phyloP scores from a whole-genome alignment of 2,329 filamentous ascomycete genomes.

The Cladophialophora chaetospira region DNA sequence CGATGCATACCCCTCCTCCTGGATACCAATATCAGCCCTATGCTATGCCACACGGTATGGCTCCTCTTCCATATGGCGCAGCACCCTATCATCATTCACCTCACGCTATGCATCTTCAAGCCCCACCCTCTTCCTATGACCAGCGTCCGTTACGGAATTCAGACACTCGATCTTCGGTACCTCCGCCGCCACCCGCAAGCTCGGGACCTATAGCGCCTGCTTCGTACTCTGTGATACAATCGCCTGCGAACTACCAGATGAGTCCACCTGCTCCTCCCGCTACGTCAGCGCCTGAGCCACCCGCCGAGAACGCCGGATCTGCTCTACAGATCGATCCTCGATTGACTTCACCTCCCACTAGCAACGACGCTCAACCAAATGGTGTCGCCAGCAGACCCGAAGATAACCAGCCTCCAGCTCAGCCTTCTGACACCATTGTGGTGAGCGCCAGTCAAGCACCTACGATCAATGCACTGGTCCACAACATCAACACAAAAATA shows the following conservation, averaged over 20 bases:
- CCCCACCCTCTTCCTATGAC: constrained; percentile 32
- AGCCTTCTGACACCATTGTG: constrained; percentile 25
- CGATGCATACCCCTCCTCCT: constrained; percentile 47
- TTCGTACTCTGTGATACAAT: constrained; percentile 36
- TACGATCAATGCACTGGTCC: constrained; percentile 54
- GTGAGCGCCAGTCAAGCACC: constrained; percentile 51
- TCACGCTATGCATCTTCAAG: constrained; percentile 26
- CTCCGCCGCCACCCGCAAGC: constrained; percentile 41
- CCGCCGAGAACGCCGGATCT: constrained; percentile 8
- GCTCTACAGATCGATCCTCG: constrained; percentile 37
- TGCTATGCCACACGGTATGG: constrained; percentile 23
- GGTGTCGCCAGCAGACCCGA: constrained; percentile 11
- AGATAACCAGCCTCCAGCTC: constrained; percentile 17
- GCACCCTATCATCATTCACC: constrained; percentile 20
- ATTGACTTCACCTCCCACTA: constrained; percentile 31
- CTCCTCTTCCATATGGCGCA: constrained; percentile 26
- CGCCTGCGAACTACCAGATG: constrained; percentile 31
- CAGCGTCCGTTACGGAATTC: constrained; percentile 29
- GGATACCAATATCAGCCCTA: constrained; percentile 31
- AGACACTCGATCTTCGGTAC: constrained; percentile 39
- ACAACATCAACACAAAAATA: constrained; percentile 41
- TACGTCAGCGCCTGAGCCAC: constrained; percentile 35
- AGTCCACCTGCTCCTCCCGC: constrained; percentile 29
- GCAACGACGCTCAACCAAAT: constrained; percentile 13
- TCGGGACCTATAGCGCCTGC: constrained; percentile 38